These are phyloP conservation scores for Trametes maxima DNA, from an alignment of 768 basidiomycete species.

Conservation along the genomic window DNA sequence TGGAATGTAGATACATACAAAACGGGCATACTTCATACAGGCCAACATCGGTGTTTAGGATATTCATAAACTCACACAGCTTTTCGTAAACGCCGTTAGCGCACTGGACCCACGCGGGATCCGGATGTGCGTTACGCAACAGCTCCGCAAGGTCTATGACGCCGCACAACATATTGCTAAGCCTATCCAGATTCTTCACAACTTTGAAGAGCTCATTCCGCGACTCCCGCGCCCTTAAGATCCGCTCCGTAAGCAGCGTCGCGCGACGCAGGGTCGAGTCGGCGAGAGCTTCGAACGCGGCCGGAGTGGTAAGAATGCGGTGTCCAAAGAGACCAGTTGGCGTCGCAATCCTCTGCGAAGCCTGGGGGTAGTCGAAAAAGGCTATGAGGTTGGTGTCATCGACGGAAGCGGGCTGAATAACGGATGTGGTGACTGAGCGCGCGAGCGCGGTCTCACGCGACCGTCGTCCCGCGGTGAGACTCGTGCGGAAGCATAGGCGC, in stretches of 20 bases:
- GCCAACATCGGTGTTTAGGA: constrained; percentile 90
- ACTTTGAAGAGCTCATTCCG: constrained; percentile 77
- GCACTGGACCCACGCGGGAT: constrained; percentile 76
- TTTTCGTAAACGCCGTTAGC: constrained; percentile 89
- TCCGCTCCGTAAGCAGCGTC: constrained; percentile 80
- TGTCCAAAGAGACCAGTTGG: constrained; percentile 88
- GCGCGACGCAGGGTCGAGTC: constrained; percentile 81
- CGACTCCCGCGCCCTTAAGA: constrained; percentile 72
- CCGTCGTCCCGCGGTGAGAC: constrained; percentile 40
- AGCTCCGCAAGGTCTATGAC: constrained; percentile 97
- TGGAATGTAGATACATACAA: constrained; percentile 4
- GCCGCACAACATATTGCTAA: constrained; percentile 94
- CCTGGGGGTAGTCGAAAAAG: constrained; percentile 70
- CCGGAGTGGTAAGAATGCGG: constrained; percentile 66
- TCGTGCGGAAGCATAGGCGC: constrained; percentile 46
- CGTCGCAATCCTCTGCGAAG: constrained; percentile 41
- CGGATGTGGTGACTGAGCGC: constrained; percentile 41
- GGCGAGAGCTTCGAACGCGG: constrained; percentile 70
- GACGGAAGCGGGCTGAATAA: constrained; percentile 54
- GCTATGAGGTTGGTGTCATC: constrained; percentile 69
- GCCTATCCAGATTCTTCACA: constrained; percentile 93
- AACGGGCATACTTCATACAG: constrained; percentile 75
- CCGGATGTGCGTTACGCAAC: constrained; percentile 91
- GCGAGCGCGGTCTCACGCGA: background rate
- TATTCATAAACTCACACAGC: constrained; percentile 97